Conservation (phyloP, 441 rosid genomes). For the Euphorbia celastroides region DNA sequence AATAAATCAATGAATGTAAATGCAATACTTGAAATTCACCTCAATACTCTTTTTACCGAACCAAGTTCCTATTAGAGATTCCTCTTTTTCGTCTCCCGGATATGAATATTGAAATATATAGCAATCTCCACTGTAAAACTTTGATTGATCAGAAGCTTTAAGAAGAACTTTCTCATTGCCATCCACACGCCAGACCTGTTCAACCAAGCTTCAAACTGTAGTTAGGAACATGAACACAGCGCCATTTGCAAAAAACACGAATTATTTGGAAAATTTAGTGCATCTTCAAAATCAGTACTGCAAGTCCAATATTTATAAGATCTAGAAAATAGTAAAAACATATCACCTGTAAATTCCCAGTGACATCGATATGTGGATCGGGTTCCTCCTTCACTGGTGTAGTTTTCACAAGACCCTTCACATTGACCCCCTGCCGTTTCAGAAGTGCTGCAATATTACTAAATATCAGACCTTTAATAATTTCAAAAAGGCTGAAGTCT, state of each 20-base stretch:
- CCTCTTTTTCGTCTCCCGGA: slow-evolving; percentile 90
- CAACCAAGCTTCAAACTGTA: slow-evolving; percentile 10
- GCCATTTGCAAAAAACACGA: slow-evolving; percentile 5
- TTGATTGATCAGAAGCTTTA: slow-evolving; percentile 73
- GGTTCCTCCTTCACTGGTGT: slow-evolving; percentile 79
- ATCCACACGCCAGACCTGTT: slow-evolving; percentile 87
- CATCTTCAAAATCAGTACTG: neutral
- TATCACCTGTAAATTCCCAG: slow-evolving; percentile 83
- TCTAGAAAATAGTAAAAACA: neutral
- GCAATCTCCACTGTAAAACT: slow-evolving; percentile 86
- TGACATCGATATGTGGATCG: slow-evolving; percentile 77
- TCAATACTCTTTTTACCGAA: slow-evolving; percentile 80
- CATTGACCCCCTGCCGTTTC: slow-evolving; percentile 88
- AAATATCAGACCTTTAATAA: slow-evolving; percentile 16
- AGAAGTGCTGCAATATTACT: slow-evolving; percentile 58
- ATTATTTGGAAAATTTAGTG: neutral
- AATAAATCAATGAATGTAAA: neutral
- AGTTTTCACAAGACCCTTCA: slow-evolving; percentile 76
- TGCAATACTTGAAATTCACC: slow-evolving; percentile 37
- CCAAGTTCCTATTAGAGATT: slow-evolving; percentile 91
- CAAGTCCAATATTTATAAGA: slow-evolving; percentile 1
- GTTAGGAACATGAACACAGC: slow-evolving; percentile 12
- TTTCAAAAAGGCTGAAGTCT: slow-evolving; percentile 9
- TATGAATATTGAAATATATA: slow-evolving; percentile 78
- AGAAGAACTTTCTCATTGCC: slow-evolving; percentile 65